Evolutionary conservation across 2,329 filamentous ascomycete genomes (phyloP), one percentile per base, ranked within the genome.

Genomic region (Ophiostoma pallidulum): DNA sequence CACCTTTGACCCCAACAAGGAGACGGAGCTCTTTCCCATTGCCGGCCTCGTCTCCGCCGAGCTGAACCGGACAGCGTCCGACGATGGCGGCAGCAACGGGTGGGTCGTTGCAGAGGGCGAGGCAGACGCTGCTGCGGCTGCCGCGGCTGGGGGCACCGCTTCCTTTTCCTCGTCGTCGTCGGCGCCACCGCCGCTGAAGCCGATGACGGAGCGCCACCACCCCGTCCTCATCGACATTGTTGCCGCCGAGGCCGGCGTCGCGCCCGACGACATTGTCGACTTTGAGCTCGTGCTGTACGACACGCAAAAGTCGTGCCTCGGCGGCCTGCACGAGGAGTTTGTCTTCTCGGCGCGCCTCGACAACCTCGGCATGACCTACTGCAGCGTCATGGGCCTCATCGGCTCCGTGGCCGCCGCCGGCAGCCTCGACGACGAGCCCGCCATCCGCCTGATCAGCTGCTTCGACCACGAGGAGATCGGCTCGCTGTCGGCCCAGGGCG

Each of bases 401-500:
- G 76, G 83, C 54, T 96, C 91, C 0, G 70, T 94, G 22, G 66
- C 73, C 18, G 73, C 78, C 3, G 63, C 77, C 12, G 68, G 72
- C 4, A 75, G 83, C 6, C 75, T 97, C 24, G 91, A 96, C 60
- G 71, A 53, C 38, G 55, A 57, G 50, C 19, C 78, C 4, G 83
- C 79, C 16, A 96, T 97, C 60, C 87, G 92, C 39, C 73, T 98
- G n/a, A 84, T 94, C 56, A 84, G 89, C 31, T 86, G 91, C 66
- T 98, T 98, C 64, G 92, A 98, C 63, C 90, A 98, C 68, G 92
- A 98, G 66, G 92, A 98, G 64, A 92, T 98, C 60, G 92, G 92
- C 46, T 94, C 87, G 52, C 82, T 78, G 49, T 94, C 89, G 3
- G 90, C 91, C 5, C 92, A 98, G 61, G 92, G 92, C 52, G 92